Base-by-base conservation (phyloP, 179 eudicot genomes). In the Beta lomatogona region DNA sequence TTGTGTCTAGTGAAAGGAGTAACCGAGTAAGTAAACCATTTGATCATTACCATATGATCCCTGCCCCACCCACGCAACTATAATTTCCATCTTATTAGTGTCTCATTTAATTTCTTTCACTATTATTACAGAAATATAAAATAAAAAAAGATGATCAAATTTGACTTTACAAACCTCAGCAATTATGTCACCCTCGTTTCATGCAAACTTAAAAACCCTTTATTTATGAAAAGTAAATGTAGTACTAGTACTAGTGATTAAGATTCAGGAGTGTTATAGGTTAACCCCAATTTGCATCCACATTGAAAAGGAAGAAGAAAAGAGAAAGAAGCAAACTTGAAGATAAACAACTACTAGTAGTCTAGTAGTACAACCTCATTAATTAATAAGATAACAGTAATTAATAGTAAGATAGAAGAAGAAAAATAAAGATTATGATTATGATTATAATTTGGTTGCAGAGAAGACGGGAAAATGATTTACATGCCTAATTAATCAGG, bases 401-500 rank as follows among this genome's bases (percentile, higher is more conserved):
- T 63, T 28, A 64, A 21, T 22, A 53, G n/a, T 9, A 21, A 8
- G 2, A 57, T 41, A 54, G 52, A 28, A 73, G 58, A 16, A 19
- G 52, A 13, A n/a, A 60, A 15, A 31, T 50, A 53, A 15, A 61
- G 15, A 73, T 63, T 31, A 48, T 31, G 13, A 60, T 36, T 3
- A 63, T 55, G 59, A 45, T 13, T 22, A 58, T 8, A 59, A 77
- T 84, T 84, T 82, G 87, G 89, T 87, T 87, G 87, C 89, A 77
- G 61, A 87, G 85, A 87, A 82, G 85, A 87, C 89, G 86, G 86
- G 83, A 77, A 76, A 54, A 71, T 71, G 61, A 13, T 21, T 58
- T 41, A 70, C 54, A 52, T 14, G 52, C 19, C 64, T 69, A 65
- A 44, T 63, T 18, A 53, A 18, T 10, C 28, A 21, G 15, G 8